Base-by-base conservation (phyloP, 345 rosid genomes). In the Adansonia digitata region DNA sequence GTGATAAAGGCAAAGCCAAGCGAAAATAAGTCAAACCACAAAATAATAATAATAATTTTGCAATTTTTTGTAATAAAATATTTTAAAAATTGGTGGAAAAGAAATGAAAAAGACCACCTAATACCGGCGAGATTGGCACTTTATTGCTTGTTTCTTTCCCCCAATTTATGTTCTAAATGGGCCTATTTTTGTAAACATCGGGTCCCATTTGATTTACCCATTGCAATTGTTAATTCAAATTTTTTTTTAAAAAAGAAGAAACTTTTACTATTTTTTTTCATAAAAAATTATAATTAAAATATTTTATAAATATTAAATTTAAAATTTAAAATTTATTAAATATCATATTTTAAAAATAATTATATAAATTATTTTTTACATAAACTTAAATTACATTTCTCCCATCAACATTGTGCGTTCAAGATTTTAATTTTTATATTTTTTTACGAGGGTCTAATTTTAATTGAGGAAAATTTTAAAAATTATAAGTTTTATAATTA, bases 11-110 rank as follows among this genome's bases (percentile, higher is more conserved):
- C 72, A 12, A 29, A 66, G 75, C 43, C n/a, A 15, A 48, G 48
- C 53, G 17, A 73, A 35, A 18, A 72, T 20, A 75, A 75, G 82
- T 76, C 75, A 78, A 84, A 39, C 53, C 46, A 70, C 57, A 42
- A 26, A n/a, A 14, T 46, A 37, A 49, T 8, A 42, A 42, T 8
- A 43, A 43, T 10, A 7, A 7, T 7, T 18, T 17, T 7, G 24
- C 12, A 14, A 35, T 7, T 62, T n/a, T 62, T 62, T 3, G 67
- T 37, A 35, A 18, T 34, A 61, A 34, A 7, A 61, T 7, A 57
- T 0, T 4, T 4, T n/a, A 4, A 13, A 57, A 57, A 26, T 26
- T 12, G 46, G 10, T 53, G 4, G 26, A 65, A 72, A 9, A 39
- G 45, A 63, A 27, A 59, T 59, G 46, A n/a, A 35, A 63, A 63